Percentiles rank a stretch among this genome's conserved stretches.
phyloP scores from a whole-genome alignment of 129 eudicot genomes.

The Chrysanthemum seticuspe region DNA sequence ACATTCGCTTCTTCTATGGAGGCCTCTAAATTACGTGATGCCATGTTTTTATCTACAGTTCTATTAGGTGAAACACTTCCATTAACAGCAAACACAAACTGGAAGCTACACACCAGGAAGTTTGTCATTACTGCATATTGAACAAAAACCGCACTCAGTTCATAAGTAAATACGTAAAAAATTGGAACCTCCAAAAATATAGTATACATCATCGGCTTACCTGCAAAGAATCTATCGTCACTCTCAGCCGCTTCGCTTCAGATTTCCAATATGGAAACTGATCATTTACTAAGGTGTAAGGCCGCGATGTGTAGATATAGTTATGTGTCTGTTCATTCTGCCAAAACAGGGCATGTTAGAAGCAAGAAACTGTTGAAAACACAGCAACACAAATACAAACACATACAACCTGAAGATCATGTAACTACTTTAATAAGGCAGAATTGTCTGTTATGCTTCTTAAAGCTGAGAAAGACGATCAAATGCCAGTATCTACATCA shows the following conservation, averaged over 20 bases:
- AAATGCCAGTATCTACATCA: conserved; percentile 71
- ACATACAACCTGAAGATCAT: conserved; percentile 59
- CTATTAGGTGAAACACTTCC: conserved; percentile 76
- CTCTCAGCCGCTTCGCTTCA: conserved; percentile 66
- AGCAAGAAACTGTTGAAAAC: not conserved
- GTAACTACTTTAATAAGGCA: conserved; percentile 70
- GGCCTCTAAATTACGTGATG: conserved; percentile 2
- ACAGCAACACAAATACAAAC: too few species aligned
- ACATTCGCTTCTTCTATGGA: not conserved
- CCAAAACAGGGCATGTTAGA: conserved; percentile 24
- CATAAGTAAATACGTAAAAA: too few species aligned
- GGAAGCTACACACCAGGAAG: too few species aligned
- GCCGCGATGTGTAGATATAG: conserved; percentile 65
- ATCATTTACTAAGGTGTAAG: conserved; percentile 71
- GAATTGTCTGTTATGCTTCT: conserved; percentile 82
- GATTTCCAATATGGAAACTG: conserved; percentile 87
- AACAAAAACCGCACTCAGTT: too few species aligned
- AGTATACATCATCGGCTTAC: conserved; percentile 32
- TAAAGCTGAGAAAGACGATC: conserved; percentile 90
- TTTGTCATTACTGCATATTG: too few species aligned
- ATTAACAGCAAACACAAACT: not conserved
- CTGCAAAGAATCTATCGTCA: conserved; percentile 70
- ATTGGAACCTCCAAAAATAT: too few species aligned
- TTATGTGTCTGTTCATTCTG: conserved; percentile 82
- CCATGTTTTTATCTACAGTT: conserved; percentile 59